Evolutionary conservation across 2,329 filamentous ascomycete genomes (phyloP), one percentile per base, ranked within the genome.

Genomic region (Catunica adiposa): DNA sequence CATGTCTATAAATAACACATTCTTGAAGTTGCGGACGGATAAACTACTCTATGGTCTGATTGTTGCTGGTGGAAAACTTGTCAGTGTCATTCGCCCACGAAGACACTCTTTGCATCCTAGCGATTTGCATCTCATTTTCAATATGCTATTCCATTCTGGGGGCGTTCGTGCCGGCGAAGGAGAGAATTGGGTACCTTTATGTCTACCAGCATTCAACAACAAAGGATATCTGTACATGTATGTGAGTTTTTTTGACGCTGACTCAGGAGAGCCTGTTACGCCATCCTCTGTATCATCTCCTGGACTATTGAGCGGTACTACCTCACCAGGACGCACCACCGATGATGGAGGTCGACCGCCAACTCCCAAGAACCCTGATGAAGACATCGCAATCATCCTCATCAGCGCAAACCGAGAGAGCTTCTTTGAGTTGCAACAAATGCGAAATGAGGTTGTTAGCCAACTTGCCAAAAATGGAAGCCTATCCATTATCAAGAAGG

Each of bases 201-300:
- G 92, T 63, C 76, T 98, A 2, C 94, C 92, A 0, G 90, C 89
- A 3, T 98, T 98, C 71, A 98, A 98, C 70, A 97, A 88, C 67
- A 86, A 83, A 53, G 94, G 92, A 25, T 98, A 94, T 65, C 76
- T 98, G 1, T 96, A 98, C 71, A 97, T 98, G 89, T 98, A 97
- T 65, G 92, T 98, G 65, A 95, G 87, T 72, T 98, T 97, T 67
- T 78, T 98, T 59, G 82, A 87, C 62, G 73, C 79, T 38, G 72
- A 2, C 56, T 75, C 46, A 68, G 73, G 34, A 9, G 53, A 52
- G 17, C 34, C 56, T 17, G 22, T 56, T 52, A 46, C 40, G 9
- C 29, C 53, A 17, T 54, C 53, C 4, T 22, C 51, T 7, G 47
- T 42, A 23, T 15, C 51, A 29, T 51, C 53, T 11, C 40, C 53